Evolutionary conservation across 495 filamentous ascomycete species (phyloP).

Genomic region (Chaetomium fimeti): DNA sequence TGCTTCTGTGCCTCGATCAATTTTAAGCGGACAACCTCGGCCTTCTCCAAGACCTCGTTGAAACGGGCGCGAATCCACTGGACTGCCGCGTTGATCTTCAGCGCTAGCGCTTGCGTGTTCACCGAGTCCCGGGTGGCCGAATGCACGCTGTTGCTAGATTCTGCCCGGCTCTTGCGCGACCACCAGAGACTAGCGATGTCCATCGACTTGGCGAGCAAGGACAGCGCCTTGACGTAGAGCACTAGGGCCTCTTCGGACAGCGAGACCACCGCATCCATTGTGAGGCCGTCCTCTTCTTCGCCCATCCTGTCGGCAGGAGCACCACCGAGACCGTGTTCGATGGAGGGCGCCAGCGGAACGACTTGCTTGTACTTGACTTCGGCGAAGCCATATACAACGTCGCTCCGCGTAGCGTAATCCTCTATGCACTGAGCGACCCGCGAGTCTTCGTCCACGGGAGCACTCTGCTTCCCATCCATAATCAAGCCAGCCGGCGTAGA

Average conservation of each 20-base stretch:
- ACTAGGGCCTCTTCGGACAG: slow-evolving; percentile 94
- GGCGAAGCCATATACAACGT: slow-evolving; percentile 94
- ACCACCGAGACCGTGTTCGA: slow-evolving; percentile 66
- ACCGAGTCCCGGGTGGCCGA: slow-evolving; percentile 45
- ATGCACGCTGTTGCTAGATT: slow-evolving; percentile 50
- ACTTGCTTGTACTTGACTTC: slow-evolving; percentile 98
- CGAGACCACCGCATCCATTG: slow-evolving; percentile 77
- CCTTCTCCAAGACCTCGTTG: slow-evolving; percentile 95
- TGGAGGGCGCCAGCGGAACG: slow-evolving; percentile 78
- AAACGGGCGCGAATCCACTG: slow-evolving; percentile 93
- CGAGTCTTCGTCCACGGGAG: slow-evolving; percentile 74
- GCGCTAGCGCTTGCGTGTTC: slow-evolving; percentile 56
- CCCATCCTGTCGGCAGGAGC: slow-evolving; percentile 47
- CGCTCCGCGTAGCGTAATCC: slow-evolving; percentile 84
- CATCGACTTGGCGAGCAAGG: slow-evolving; percentile 90
- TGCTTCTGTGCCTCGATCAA: slow-evolving; percentile 82
- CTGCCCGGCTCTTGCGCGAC: slow-evolving; percentile 70
- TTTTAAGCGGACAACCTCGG: slow-evolving; percentile 83
- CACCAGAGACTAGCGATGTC: slow-evolving; percentile 94
- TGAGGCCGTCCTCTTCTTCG: slow-evolving; percentile 68
- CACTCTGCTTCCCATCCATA: slow-evolving; percentile 62
- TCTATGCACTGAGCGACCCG: slow-evolving; percentile 77
- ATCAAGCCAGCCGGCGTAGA: slow-evolving; percentile 55
- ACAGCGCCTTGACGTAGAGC: slow-evolving; percentile 89
- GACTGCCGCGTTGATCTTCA: slow-evolving; percentile 85